A percentile compares a stretch with the other conserved stretches of the same genome.
These are phyloP conservation scores for Chenopodium album DNA, from an alignment of 148 eudicot genomes.

Conservation along the genomic window DNA sequence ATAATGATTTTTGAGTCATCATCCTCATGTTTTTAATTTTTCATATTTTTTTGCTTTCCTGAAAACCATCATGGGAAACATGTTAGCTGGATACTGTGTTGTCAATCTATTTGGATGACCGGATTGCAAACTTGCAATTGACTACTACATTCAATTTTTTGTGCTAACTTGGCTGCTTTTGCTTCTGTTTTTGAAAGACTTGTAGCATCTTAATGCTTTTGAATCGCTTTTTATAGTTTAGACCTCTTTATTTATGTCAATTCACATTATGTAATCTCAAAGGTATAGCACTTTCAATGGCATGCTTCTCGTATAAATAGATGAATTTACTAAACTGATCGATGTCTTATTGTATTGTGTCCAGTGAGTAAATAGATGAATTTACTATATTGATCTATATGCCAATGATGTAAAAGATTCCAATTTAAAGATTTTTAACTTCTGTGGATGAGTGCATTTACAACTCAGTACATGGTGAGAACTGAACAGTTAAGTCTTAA, in stretches of 20 bases:
- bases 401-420: not conserved
- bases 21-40: not conserved
- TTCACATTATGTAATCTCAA: not conserved
- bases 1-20: not conserved
- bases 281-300: not conserved
- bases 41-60: not conserved
- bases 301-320: not conserved
- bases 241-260: not conserved
- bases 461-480: not conserved
- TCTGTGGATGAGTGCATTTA: conserved; percentile 9
- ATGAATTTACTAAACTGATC: not conserved
- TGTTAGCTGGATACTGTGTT: not conserved
- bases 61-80: not conserved
- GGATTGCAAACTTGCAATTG: not conserved
- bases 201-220: not conserved
- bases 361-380: not conserved
- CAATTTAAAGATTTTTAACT: not conserved
- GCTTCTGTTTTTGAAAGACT: not conserved
- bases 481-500: not conserved
- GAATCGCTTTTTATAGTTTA: not conserved
- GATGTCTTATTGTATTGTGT: not conserved
- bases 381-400: not conserved
- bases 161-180: not conserved
- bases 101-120: not conserved
- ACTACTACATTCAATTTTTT: not conserved